These are phyloP conservation scores for Neckera pumila DNA, from an alignment of 225 moss, liverwort and hornwort species.

Conservation along the genomic window DNA sequence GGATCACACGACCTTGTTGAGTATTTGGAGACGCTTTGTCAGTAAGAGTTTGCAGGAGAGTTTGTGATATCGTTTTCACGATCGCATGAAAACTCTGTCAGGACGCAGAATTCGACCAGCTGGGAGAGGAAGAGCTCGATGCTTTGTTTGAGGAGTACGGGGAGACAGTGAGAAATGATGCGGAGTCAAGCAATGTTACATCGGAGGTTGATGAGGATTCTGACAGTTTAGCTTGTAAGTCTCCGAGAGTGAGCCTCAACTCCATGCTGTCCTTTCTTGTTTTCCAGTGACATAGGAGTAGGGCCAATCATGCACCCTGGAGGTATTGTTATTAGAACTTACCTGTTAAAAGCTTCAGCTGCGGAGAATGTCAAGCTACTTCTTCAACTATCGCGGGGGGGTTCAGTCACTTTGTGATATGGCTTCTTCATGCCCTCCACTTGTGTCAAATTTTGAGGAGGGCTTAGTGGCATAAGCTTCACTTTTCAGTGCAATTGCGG, in stretches of 20 bases:
- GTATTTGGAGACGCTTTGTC: neutral
- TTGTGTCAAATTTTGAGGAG: neutral
- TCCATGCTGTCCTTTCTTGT: neutral
- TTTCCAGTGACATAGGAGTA: neutral
- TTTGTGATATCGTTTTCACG: neutral
- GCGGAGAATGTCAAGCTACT: neutral
- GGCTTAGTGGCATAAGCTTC: neutral
- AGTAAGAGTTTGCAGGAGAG: neutral
- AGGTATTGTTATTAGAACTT: neutral
- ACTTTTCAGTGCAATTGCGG: neutral
- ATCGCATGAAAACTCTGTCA: neutral
- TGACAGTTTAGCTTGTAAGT: slow-evolving; percentile 53
- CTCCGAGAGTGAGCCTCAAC: neutral
- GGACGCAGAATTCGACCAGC: slow-evolving; percentile 22
- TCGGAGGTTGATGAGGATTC: slow-evolving; percentile 42
- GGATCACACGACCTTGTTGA: neutral
- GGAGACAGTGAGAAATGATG: slow-evolving; percentile 26
- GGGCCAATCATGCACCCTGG: neutral
- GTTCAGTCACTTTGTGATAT: neutral
- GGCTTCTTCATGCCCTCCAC: neutral
- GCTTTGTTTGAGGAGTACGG: slow-evolving; percentile 45
- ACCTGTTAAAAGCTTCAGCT: neutral
- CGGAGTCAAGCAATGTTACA: slow-evolving; percentile 8
- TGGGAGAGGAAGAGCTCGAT: slow-evolving; percentile 39
- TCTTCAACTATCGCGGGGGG: neutral